Conservation (phyloP, 1,284 basidiomycete genomes). For the Malassezia brasiliensis region DNA sequence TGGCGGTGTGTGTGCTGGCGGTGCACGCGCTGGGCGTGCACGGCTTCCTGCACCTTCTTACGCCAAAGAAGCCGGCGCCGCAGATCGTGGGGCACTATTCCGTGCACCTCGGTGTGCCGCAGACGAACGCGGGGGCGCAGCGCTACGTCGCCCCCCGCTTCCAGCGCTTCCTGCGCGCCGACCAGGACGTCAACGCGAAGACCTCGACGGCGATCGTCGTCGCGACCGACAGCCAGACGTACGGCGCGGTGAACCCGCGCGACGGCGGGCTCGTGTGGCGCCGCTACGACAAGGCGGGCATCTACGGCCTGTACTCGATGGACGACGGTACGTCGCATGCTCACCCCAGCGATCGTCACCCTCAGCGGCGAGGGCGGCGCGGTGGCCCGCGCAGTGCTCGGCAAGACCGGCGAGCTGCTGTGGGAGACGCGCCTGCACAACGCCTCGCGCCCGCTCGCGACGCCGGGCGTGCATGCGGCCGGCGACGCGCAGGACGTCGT, state of each 20-base stretch:
- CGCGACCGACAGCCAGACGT: slow-evolving; percentile 65
- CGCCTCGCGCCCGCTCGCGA: background rate
- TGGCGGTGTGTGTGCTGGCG: slow-evolving; percentile 3
- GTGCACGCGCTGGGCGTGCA: slow-evolving; percentile 3
- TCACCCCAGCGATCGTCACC: slow-evolving; percentile 49
- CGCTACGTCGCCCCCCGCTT: slow-evolving; percentile 38
- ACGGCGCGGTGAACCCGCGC: slow-evolving; percentile 64
- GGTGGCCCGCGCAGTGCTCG: slow-evolving; percentile 63
- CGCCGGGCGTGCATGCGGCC: background rate
- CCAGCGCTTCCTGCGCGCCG: slow-evolving; percentile 44
- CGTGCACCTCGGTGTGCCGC: slow-evolving; percentile 12
- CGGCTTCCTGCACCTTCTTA: slow-evolving; percentile 11
- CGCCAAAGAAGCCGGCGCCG: slow-evolving; percentile 9
- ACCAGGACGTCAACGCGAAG: slow-evolving; percentile 32
- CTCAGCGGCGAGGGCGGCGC: slow-evolving; percentile 64
- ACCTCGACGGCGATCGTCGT: slow-evolving; percentile 57
- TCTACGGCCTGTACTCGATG: slow-evolving; percentile 41
- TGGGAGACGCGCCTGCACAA: slow-evolving; percentile 54
- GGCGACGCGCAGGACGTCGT: slow-evolving; percentile 1
- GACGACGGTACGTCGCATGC: slow-evolving; percentile 1
- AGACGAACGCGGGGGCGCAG: slow-evolving; percentile 14
- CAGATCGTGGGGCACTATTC: slow-evolving; percentile 9
- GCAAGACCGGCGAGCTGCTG: slow-evolving; percentile 59
- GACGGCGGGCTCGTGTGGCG: slow-evolving; percentile 75
- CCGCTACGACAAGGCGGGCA: slow-evolving; percentile 60